Evolutionary conservation across 2,329 filamentous ascomycete genomes (phyloP).

Genomic region (Ceratocystis albifundus): DNA sequence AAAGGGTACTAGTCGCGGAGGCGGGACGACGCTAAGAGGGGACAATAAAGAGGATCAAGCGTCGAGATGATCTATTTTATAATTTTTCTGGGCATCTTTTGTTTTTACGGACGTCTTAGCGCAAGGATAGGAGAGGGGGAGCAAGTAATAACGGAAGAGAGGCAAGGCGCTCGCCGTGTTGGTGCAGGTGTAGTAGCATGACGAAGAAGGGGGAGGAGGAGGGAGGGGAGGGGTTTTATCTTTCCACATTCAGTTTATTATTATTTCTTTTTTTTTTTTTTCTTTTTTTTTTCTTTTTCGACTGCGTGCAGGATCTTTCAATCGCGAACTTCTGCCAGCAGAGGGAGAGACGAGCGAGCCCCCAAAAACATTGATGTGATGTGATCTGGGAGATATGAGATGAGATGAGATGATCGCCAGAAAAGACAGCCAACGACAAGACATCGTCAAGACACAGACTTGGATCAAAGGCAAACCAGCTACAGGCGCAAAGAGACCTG

Average conservation of each 20-base stretch:
- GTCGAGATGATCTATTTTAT: slow-evolving; percentile 1
- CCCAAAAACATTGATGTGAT: background rate
- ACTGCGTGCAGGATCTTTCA: background rate
- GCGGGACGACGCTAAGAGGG: background rate
- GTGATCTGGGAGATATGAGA: no score
- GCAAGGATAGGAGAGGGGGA: background rate
- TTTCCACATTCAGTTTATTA: no score
- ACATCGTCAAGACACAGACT: no score
- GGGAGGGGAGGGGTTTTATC: no score
- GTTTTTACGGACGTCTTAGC: background rate
- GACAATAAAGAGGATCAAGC: slow-evolving; percentile 12
- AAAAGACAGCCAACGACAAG: no score
- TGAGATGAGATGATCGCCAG: no score
- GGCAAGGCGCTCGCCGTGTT: background rate
- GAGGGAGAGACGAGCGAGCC: background rate
- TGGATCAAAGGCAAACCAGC: background rate
- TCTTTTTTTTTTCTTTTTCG: background rate
- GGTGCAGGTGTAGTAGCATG: no score
- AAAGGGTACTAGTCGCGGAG: background rate
- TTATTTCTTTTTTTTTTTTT: background rate
- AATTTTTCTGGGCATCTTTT: background rate
- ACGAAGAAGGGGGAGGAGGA: no score
- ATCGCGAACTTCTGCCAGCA: background rate
- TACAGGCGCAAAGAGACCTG: background rate
- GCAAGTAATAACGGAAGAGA: background rate